Conservation (phyloP, 2,329 filamentous ascomycete genomes). For the Phyllosticta citriasiana region DNA sequence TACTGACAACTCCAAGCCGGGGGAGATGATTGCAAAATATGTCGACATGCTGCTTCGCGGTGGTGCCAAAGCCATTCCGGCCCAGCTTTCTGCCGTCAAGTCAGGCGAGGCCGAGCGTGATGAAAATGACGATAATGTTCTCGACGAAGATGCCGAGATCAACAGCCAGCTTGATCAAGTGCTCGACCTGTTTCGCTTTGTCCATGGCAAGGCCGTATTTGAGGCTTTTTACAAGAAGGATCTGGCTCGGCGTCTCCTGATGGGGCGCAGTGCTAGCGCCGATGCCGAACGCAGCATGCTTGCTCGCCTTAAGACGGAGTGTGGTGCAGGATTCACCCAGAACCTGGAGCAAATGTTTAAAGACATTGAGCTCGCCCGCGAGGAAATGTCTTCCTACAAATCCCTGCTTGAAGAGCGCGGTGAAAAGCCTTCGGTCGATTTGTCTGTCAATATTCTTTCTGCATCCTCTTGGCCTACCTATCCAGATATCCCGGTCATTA, state of each 20-base stretch:
- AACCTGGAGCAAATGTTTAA: slow-evolving; percentile 99
- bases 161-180: slow-evolving; percentile 87
- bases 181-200: slow-evolving; percentile 89
- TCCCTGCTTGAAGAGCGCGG: slow-evolving; percentile 51
- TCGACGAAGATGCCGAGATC: slow-evolving; percentile 85
- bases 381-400: slow-evolving; percentile 88
- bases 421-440: slow-evolving; percentile 52
- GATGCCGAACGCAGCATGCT: slow-evolving; percentile 97
- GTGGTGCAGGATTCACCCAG: slow-evolving; percentile 86
- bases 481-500: slow-evolving; percentile 60
- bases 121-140: slow-evolving; percentile 53
- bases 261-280: slow-evolving; percentile 85
- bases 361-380: slow-evolving; percentile 84
- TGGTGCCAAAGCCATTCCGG: slow-evolving; percentile 73
- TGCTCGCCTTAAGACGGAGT: slow-evolving; percentile 75
- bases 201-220: slow-evolving; percentile 94
- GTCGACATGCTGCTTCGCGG: slow-evolving; percentile 82
- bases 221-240: slow-evolving; percentile 99
- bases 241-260: slow-evolving; percentile 75
- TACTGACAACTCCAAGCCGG: slow-evolving; percentile 83
- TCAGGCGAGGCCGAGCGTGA: slow-evolving; percentile 48
- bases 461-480: slow-evolving; percentile 90
- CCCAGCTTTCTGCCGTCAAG: slow-evolving; percentile 52
- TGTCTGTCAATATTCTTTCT: slow-evolving; percentile 84
- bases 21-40: slow-evolving; percentile 98